Base-by-base conservation (phyloP, 495 filamentous ascomycete genomes). In the Neurospora tetrasperma region DNA sequence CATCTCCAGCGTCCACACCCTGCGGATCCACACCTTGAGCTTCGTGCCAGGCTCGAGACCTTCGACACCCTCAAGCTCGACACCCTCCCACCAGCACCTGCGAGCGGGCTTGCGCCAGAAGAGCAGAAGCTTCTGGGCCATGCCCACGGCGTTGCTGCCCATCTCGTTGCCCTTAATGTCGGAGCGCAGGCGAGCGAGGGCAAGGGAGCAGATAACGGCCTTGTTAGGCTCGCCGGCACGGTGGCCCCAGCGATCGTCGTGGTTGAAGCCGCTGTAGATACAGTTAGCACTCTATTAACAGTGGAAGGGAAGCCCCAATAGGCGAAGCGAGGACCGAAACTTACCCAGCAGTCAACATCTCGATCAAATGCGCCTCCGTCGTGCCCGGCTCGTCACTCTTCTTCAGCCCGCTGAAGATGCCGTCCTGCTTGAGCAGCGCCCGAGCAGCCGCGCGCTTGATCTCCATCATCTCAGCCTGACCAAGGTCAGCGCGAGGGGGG, bases 1-100 rank as follows among this genome's bases (percentile, higher is more conserved):
- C 96, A 99, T 99, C 88, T 99, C 96, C 72, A 99, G 85, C 73
- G 96, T 99, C 96, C 96, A 99, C 73, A 99, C 96, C 77, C 96
- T 86, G 73, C 96, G 87, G 77, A 98, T 97, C 96, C 96, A 99
- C 73, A 98, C 93, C 82, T 98, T 99, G 78, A 99, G 84, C 76
- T 90, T 92, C 73, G 78, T 73, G 39, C 96, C 96, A 43, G 97
- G 90, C 18, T 74, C 70, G 11, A 98, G 89, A 12, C 96, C 96
- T 69, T 97, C 96, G 16, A 99, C 92, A 71, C 91, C 83, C 20
- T 93, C 88, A 27, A 99, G 85, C 78, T 98, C 95, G n/a, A 98
- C 91, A 10, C 96, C 96, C 80, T 98, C 96, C 96, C 96, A 99
- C 96, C 96, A 99, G 84, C 96, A 99, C 79, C 96, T 86, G 68